A percentile compares a stretch with the other conserved stretches of the same genome.
Evolutionary conservation across 805 yeast species (phyloP).

Genomic region (Candida endomychidarum): DNA sequence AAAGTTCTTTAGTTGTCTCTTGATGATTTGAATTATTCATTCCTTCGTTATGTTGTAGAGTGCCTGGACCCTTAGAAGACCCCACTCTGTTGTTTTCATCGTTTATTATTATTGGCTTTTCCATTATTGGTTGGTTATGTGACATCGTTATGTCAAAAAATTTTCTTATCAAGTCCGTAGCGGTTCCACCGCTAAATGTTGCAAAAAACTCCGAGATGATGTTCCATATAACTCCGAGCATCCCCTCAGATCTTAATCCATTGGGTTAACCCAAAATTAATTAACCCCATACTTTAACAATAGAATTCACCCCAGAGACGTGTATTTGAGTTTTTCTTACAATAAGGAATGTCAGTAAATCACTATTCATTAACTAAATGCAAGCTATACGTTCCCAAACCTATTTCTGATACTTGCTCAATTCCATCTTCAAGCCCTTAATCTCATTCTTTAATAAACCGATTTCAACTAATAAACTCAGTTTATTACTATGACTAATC

Average conservation of each 20-base stretch:
- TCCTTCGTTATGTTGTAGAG: too few species aligned
- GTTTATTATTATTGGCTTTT: not conserved
- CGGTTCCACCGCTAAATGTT: constrained; percentile 1
- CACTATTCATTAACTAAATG: too few species aligned
- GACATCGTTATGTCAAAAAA: not conserved
- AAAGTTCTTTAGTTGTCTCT: constrained; percentile 8
- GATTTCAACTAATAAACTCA: constrained; percentile 66
- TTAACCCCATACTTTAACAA: too few species aligned
- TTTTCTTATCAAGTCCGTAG: constrained; percentile 3
- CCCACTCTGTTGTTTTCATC: too few species aligned
- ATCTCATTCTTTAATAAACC: constrained; percentile 53
- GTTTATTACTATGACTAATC: constrained; percentile 74
- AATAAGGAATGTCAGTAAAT: too few species aligned
- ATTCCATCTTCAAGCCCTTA: constrained; percentile 9
- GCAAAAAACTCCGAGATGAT: constrained; percentile 1
- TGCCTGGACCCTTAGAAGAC: too few species aligned
- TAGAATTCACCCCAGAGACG: too few species aligned
- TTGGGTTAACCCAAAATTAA: too few species aligned
- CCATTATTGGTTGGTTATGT: not conserved
- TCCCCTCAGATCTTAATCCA: not conserved
- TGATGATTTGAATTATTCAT: not conserved
- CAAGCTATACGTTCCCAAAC: too few species aligned
- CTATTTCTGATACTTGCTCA: constrained; percentile 7
- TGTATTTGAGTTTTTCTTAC: too few species aligned
- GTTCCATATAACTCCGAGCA: too few species aligned